These are phyloP conservation scores for Lizonia empirigonia DNA, from an alignment of 2,329 filamentous ascomycete species.

Conservation along the genomic window DNA sequence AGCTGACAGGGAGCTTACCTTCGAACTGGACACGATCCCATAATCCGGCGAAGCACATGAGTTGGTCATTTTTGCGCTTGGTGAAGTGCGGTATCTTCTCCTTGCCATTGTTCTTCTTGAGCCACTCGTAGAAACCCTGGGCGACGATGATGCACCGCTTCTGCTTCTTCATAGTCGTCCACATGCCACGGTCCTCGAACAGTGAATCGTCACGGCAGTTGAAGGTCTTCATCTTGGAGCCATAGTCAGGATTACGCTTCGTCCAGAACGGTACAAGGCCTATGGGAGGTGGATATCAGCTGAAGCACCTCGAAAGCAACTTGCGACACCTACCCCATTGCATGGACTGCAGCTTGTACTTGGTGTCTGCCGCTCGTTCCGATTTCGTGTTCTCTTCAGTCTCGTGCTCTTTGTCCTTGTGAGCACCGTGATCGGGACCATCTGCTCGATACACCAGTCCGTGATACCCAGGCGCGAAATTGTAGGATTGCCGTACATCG, in stretches of 20 bases:
- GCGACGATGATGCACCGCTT: slow-evolving; percentile 88
- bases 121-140: slow-evolving; percentile 96
- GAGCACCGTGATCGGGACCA: slow-evolving; percentile 63
- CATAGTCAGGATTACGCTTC: slow-evolving; percentile 79
- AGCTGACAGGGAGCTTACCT: slow-evolving; percentile 54
- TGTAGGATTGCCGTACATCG: slow-evolving; percentile 76
- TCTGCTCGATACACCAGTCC: slow-evolving; percentile 87
- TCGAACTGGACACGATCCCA: slow-evolving; percentile 90
- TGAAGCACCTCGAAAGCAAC: background rate
- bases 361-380: slow-evolving; percentile 49
- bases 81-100: slow-evolving; percentile 86
- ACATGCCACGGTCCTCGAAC: slow-evolving; percentile 77
- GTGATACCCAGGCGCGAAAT: slow-evolving; percentile 87
- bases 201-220: slow-evolving; percentile 94
- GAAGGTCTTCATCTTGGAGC: slow-evolving; percentile 82
- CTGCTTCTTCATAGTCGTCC: slow-evolving; percentile 85
- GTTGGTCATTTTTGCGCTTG: slow-evolving; percentile 76
- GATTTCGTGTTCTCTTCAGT: slow-evolving; percentile 10
- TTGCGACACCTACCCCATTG: slow-evolving; percentile 71
- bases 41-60: slow-evolving; percentile 89
- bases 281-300: slow-evolving; percentile 29
- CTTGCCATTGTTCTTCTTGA: slow-evolving; percentile 76
- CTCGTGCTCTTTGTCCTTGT: slow-evolving; percentile 18
- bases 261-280: slow-evolving; percentile 91
- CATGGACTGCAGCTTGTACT: slow-evolving; percentile 88